Evolutionary conservation across 495 filamentous ascomycete species (phyloP).

Genomic region (Rusavskia elegans): DNA sequence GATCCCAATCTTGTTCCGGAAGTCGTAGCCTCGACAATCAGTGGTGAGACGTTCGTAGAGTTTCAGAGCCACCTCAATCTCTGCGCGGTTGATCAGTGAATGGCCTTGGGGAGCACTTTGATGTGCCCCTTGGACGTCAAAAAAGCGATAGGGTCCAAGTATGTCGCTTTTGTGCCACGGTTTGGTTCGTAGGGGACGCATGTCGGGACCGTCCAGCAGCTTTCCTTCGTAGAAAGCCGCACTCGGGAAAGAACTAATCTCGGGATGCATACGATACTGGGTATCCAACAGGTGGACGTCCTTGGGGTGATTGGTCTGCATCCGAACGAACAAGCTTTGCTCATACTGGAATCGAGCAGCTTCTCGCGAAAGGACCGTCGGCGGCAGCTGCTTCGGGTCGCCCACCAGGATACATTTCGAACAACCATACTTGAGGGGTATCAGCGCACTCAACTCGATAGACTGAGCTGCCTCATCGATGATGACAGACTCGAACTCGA

Average conservation of each 20-base stretch:
- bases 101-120: conserved; percentile 59
- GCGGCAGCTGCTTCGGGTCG: conserved; percentile 92
- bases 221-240: conserved; percentile 78
- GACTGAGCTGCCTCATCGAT: conserved; percentile 98
- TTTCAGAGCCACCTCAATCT: conserved; percentile 68
- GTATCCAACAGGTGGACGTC: conserved; percentile 91
- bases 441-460: conserved; percentile 90
- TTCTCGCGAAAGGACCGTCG: conserved; percentile 85
- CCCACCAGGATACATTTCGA: conserved; percentile 94
- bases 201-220: conserved; percentile 68
- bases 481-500: conserved; percentile 96
- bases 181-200: conserved; percentile 55
- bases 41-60: conserved; percentile 61
- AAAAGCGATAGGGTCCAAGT: conserved; percentile 91
- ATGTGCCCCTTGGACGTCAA: conserved; percentile 84
- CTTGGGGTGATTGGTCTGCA: conserved; percentile 79
- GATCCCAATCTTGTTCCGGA: conserved; percentile 76
- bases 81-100: conserved; percentile 78
- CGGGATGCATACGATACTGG: conserved; percentile 98
- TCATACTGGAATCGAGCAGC: conserved; percentile 90
- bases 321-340: conserved; percentile 93
- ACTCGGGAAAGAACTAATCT: conserved; percentile 82
- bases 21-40: conserved; percentile 54
- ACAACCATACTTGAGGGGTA: conserved; percentile 93
- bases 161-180: conserved; percentile 74